These are phyloP conservation scores for Cyclotella kingstonii DNA, from an alignment of 108 stramenopile genomes.

Conservation along the genomic window DNA sequence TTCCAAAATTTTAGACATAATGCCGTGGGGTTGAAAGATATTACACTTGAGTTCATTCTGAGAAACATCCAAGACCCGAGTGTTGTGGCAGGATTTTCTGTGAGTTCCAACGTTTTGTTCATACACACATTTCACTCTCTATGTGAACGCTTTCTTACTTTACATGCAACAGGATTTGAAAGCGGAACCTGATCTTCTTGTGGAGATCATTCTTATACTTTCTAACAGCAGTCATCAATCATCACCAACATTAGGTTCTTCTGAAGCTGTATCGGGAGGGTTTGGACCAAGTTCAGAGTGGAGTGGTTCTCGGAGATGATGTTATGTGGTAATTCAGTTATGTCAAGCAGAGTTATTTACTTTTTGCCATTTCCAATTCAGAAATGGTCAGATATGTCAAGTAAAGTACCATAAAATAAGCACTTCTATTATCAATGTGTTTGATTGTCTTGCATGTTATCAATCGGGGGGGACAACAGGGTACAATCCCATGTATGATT, in stretches of 20 bases:
- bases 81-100: conserved; percentile 56
- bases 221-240: conserved; percentile 1
- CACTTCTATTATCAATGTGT: too few species aligned
- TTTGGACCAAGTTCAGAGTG: conserved; percentile 33
- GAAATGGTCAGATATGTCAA: too few species aligned
- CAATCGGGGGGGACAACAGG: too few species aligned
- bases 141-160: background rate
- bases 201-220: conserved; percentile 80
- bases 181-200: conserved; percentile 87
- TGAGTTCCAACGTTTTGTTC: conserved; percentile 17
- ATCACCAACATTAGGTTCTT: background rate
- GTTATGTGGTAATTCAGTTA: background rate
- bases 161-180: conserved; percentile 59
- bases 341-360: background rate
- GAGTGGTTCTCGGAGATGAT: conserved; percentile 27
- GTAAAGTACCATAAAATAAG: too few species aligned
- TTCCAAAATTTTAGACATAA: conserved; percentile 45
- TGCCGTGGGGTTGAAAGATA: conserved; percentile 81
- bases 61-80: conserved; percentile 62
- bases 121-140: background rate
- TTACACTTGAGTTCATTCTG: conserved; percentile 86
- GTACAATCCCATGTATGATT: too few species aligned
- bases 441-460: too few species aligned
- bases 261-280: conserved; percentile 5
- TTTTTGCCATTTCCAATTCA: background rate